Evolutionary conservation across 2,329 filamentous ascomycete species (phyloP).

Genomic region (Arthrobotrys entomopaga): DNA sequence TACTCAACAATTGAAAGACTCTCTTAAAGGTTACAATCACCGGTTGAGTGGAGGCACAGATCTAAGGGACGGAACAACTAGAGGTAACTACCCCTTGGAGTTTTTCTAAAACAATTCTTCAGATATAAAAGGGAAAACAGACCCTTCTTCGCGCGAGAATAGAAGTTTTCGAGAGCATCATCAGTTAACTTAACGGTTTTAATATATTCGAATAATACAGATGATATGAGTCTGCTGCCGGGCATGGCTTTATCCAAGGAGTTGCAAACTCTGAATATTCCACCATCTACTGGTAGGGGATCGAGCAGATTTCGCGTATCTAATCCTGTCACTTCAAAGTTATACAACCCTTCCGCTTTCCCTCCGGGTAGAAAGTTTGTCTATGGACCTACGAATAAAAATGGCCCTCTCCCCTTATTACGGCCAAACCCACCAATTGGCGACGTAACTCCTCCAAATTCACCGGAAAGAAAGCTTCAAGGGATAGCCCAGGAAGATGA

Average conservation of each 20-base stretch:
- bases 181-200: no score
- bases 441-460: conserved; percentile 4
- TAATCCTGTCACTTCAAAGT: neutral
- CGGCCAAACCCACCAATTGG: neutral
- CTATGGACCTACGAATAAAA: neutral
- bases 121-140: no score
- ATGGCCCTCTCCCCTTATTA: neutral
- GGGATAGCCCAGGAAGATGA: conserved; percentile 15
- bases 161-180: no score
- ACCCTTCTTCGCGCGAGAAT: no score
- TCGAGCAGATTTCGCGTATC: neutral
- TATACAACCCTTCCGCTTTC: conserved; percentile 13
- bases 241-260: no score
- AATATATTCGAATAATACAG: no score
- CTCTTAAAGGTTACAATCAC: neutral
- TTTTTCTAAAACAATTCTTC: no score
- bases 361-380: neutral
- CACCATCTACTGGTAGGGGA: neutral
- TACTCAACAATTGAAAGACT: no score
- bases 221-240: no score
- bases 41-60: neutral
- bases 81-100: no score
- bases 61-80: no score
- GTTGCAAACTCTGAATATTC: no score
- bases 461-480: conserved; percentile 2